Evolutionary conservation across 2,329 filamentous ascomycete species (phyloP).

Genomic region (Ceratocystis lukuohia): DNA sequence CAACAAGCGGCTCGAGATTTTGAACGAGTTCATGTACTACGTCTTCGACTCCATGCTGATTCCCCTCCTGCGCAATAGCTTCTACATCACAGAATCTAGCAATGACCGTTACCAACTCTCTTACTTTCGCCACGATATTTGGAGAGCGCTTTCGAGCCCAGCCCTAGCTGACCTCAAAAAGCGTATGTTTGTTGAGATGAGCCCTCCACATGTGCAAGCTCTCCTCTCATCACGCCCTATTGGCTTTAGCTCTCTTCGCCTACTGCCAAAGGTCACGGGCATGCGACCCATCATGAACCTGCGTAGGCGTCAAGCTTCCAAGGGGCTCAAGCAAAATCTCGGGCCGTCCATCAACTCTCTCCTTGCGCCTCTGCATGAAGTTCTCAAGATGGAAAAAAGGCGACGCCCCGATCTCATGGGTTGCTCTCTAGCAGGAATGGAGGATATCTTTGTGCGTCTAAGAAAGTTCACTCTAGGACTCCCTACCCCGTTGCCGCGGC

Average conservation of each 20-base stretch:
- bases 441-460: conserved; percentile 63
- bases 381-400: conserved; percentile 61
- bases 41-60: conserved; percentile 84
- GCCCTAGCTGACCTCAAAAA: conserved; percentile 53
- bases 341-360: conserved; percentile 34
- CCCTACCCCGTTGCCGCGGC: conserved; percentile 30
- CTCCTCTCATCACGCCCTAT: conserved; percentile 50
- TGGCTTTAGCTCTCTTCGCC: conserved; percentile 63
- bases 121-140: conserved; percentile 90
- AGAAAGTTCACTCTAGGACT: conserved; percentile 51
- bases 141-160: conserved; percentile 64
- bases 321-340: conserved; percentile 27
- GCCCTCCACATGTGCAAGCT: conserved; percentile 38
- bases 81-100: conserved; percentile 88
- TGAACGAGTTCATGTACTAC: conserved; percentile 81
- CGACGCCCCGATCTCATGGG: conserved; percentile 51
- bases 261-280: conserved; percentile 67
- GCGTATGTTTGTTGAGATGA: conserved; percentile 68
- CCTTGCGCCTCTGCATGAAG: conserved; percentile 59
- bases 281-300: conserved; percentile 83
- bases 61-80: conserved; percentile 72
- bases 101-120: conserved; percentile 68
- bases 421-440: conserved; percentile 65
- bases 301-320: conserved; percentile 40
- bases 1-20: conserved; percentile 62